Evolutionary conservation across 2,329 filamentous ascomycete species (phyloP).

Genomic region (Pseudogymnoascus sp.): DNA sequence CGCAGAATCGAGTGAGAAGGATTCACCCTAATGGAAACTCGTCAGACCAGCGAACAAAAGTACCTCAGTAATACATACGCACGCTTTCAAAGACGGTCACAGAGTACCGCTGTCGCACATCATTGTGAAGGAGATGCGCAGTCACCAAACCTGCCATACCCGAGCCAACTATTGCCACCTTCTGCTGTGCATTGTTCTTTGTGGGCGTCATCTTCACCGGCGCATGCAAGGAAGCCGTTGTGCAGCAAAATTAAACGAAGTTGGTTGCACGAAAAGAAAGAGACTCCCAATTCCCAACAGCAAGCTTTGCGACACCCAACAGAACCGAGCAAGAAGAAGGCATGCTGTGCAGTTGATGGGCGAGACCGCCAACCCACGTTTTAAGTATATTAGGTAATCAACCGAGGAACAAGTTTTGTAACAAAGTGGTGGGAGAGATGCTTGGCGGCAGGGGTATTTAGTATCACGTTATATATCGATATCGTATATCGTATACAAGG

Average conservation of each 20-base stretch:
- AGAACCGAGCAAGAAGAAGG: not conserved
- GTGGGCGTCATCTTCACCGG: not conserved
- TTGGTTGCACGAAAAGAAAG: not conserved
- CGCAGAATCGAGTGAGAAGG: slow-evolving; percentile 38
- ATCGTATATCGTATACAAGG: not conserved
- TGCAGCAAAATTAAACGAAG: not conserved
- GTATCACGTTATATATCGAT: not conserved
- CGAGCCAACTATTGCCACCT: slow-evolving; percentile 40
- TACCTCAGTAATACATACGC: slow-evolving; percentile 13
- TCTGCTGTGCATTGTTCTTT: slow-evolving; percentile 15
- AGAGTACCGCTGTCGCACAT: slow-evolving; percentile 33
- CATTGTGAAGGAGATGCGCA: slow-evolving; percentile 37
- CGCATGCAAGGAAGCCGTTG: not conserved
- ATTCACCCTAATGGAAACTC: slow-evolving; percentile 30
- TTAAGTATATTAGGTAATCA: not conserved
- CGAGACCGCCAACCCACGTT: not conserved
- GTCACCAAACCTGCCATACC: slow-evolving; percentile 42
- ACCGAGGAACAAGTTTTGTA: not conserved
- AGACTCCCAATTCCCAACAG: not conserved
- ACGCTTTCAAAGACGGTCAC: slow-evolving; percentile 41
- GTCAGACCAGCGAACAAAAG: not conserved
- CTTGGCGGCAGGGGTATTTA: not conserved
- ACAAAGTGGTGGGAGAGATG: not conserved
- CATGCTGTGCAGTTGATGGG: not conserved
- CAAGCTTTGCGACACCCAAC: not conserved